phyloP scores from a whole-genome alignment of 768 basidiomycete species.

The Russula virescens region DNA sequence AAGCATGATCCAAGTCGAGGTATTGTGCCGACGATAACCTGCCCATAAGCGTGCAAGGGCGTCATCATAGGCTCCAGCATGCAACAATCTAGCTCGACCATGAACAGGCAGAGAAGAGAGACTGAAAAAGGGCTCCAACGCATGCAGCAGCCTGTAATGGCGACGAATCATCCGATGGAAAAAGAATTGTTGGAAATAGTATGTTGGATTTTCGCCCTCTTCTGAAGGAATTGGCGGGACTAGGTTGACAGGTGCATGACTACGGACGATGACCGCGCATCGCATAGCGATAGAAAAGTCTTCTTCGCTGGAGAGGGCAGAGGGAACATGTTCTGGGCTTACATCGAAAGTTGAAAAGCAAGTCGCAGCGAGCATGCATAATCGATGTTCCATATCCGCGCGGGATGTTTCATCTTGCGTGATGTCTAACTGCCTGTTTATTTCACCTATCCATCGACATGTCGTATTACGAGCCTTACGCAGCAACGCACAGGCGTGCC shows the following conservation, averaged over 20 bases:
- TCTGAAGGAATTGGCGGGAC: too few relatives aligned
- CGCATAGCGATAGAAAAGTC: constrained; percentile 9
- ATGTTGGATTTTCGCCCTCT: too few relatives aligned
- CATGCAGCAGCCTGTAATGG: constrained; percentile 1
- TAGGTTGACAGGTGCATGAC: not conserved
- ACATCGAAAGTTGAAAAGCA: constrained; percentile 9
- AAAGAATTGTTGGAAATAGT: not conserved
- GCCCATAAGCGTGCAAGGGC: constrained; percentile 1
- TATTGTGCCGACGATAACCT: not conserved
- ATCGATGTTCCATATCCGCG: not conserved
- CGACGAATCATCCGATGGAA: constrained; percentile 1
- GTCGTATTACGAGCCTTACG: not conserved
- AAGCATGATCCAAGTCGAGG: constrained; percentile 6
- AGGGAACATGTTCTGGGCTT: not conserved
- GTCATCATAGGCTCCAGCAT: not conserved
- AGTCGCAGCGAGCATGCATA: constrained; percentile 11
- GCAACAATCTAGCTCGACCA: not conserved
- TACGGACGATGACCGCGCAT: constrained; percentile 9
- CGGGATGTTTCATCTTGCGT: not conserved
- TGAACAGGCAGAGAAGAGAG: not conserved
- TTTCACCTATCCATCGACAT: constrained; percentile 4
- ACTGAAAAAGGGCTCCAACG: constrained; percentile 1
- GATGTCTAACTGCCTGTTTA: not conserved
- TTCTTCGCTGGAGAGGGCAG: not conserved
- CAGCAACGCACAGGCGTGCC: not conserved